These are phyloP conservation scores for Detonula confervacea DNA, from an alignment of 352 stramenopile genomes.

Conservation along the genomic window DNA sequence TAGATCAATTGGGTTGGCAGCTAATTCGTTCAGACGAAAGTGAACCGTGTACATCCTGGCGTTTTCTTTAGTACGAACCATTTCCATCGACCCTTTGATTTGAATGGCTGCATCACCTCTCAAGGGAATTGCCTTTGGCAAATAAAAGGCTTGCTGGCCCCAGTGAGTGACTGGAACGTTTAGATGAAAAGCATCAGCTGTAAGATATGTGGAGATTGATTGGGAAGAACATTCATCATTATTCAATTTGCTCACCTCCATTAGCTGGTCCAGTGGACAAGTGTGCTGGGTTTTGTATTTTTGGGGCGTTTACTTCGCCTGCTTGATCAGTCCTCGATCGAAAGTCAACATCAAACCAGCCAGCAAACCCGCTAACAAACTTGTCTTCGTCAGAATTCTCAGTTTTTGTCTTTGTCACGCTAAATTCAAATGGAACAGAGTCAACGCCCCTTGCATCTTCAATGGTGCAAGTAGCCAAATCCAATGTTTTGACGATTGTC, in stretches of 20 bases:
- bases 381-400: constrained; percentile 13
- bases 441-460: constrained; percentile 42
- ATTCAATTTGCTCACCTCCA: constrained; percentile 42
- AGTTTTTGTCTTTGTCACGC: constrained; percentile 24
- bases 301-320: constrained; percentile 56
- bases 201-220: not conserved
- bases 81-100: not conserved
- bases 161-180: constrained; percentile 68
- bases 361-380: constrained; percentile 90
- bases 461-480: constrained; percentile 77
- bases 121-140: constrained; percentile 1
- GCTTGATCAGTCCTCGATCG: constrained; percentile 47
- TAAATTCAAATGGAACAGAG: constrained; percentile 48
- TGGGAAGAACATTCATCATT: not conserved
- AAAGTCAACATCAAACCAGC: constrained; percentile 97
- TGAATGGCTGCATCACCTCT: constrained; percentile 39
- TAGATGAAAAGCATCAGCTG: not conserved
- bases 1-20: too few relatives aligned
- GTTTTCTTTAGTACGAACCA: constrained; percentile 89
- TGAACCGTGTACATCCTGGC: too few relatives aligned
- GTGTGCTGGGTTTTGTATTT: constrained; percentile 42
- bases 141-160: constrained; percentile 76
- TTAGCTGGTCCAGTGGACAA: constrained; percentile 71
- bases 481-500: constrained; percentile 54
- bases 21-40: too few relatives aligned